Evolutionary conservation across 805 yeast species (phyloP), one percentile per base, ranked within the genome.

Genomic region (Candida peoriensis): DNA sequence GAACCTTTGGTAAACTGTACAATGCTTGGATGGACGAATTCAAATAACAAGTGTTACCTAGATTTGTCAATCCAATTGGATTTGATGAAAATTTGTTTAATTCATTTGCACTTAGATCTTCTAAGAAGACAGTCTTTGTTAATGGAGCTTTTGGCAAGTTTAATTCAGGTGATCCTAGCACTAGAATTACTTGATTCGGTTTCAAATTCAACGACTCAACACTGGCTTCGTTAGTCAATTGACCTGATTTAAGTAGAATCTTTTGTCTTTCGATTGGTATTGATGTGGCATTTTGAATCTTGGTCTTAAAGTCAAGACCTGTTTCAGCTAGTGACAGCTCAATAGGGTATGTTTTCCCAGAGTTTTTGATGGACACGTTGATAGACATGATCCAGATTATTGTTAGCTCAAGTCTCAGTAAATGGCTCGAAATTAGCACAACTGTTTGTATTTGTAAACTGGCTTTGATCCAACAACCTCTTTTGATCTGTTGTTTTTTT

Each of bases 11-110:
- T 20, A 90, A 72, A 22, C 86, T 82, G 60, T 84, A 86, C 48
- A 90, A 78, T 40, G 83, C 87, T 55, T 93, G 98, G 31, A 93
- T 64, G 28, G 93, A 70, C 0, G 97, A 89, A 55, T 93, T 93
- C 57, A 93, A 64, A 53, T 89, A 89, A 60, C 98, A 93, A 0
- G 98, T 93, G 54, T 93, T 93, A 14, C 98, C 98, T 57, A 89
- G 82, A 55, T 93, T 93, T 60, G 82, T 85, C 48, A 93, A 70
- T 0, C 98, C 98, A 18, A 87, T 81, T 2, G 98, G 98, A 46
- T 62, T 42, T 59, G 57, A 20, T 57, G 61, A 34, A 55, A 60
- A 24, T 52, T 58, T 44, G 60, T 58, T 22, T 51, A 62, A 21
- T 38, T 48, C 39, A 66, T 66, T 44, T 57, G 59, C 52, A 64